Percentiles rank a stretch among this genome's conserved stretches.
These are phyloP conservation scores for Sutorius eximius DNA, from an alignment of 1,284 basidiomycete genomes.

Conservation along the genomic window DNA sequence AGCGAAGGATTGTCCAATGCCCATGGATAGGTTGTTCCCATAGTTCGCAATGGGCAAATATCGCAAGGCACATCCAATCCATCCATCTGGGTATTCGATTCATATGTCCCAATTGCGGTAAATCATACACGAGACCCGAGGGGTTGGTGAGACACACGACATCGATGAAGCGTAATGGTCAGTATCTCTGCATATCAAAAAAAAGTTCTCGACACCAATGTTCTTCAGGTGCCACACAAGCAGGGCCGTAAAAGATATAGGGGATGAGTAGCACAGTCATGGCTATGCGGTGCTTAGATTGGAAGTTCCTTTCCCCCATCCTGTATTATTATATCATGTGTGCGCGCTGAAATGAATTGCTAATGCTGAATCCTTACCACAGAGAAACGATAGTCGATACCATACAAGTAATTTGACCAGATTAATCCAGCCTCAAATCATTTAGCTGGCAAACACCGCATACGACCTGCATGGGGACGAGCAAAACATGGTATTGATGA, in stretches of 20 bases:
- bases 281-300: background rate
- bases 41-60: constrained; percentile 11
- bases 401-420: background rate
- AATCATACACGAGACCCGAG: constrained; percentile 3
- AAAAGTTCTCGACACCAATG: background rate
- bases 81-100: constrained; percentile 13
- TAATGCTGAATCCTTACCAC: background rate
- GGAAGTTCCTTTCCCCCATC: too few species aligned
- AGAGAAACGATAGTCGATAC: background rate
- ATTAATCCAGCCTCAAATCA: background rate
- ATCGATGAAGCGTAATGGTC: constrained; percentile 9
- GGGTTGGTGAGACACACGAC: constrained; percentile 4
- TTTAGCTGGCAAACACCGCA: background rate
- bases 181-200: background rate
- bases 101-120: constrained; percentile 11
- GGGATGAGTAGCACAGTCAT: background rate
- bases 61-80: constrained; percentile 16
- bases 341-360: background rate
- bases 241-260: background rate
- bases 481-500: background rate
- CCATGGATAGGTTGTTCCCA: constrained; percentile 12
- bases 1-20: constrained; percentile 4
- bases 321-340: background rate
- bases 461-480: background rate
- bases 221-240: background rate